Evolutionary conservation across 73 alveolate species (phyloP).

Genomic region (Tetrahymena thermophila): DNA sequence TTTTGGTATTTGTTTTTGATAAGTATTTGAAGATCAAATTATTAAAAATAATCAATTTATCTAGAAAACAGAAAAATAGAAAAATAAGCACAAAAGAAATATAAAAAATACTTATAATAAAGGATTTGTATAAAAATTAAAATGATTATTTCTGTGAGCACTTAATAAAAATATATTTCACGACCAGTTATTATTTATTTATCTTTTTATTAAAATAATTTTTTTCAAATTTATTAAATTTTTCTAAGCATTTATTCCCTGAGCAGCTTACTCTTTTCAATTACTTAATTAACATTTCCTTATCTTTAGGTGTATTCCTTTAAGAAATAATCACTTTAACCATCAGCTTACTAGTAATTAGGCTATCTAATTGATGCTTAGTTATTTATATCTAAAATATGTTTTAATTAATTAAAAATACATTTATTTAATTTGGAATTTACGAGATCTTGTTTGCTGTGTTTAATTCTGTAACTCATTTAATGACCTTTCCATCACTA

Average conservation of each 20-base stretch:
- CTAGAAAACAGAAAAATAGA: too few relatives aligned
- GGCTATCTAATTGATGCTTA: neutral
- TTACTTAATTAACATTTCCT: neutral
- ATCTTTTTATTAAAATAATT: neutral
- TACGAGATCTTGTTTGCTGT: neutral
- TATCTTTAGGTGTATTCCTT: neutral
- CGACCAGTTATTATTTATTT: neutral
- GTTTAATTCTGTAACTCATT: neutral
- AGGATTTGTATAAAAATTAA: too few relatives aligned
- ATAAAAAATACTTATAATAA: too few relatives aligned
- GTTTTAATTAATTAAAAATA: neutral
- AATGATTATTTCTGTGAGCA: neutral
- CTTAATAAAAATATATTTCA: neutral
- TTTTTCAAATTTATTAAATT: neutral
- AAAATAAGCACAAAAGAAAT: too few relatives aligned
- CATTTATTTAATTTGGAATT: neutral
- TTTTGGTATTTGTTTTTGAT: too few relatives aligned
- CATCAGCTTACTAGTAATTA: neutral
- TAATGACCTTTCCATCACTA: neutral
- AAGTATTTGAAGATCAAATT: too few relatives aligned
- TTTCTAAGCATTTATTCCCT: neutral
- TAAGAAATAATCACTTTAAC: neutral
- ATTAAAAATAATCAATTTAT: too few relatives aligned
- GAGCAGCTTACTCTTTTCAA: neutral
- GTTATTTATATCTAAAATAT: neutral